Evolutionary conservation across 176 grass and related monocot species (phyloP).

Genomic region (Leersia perrieri): DNA sequence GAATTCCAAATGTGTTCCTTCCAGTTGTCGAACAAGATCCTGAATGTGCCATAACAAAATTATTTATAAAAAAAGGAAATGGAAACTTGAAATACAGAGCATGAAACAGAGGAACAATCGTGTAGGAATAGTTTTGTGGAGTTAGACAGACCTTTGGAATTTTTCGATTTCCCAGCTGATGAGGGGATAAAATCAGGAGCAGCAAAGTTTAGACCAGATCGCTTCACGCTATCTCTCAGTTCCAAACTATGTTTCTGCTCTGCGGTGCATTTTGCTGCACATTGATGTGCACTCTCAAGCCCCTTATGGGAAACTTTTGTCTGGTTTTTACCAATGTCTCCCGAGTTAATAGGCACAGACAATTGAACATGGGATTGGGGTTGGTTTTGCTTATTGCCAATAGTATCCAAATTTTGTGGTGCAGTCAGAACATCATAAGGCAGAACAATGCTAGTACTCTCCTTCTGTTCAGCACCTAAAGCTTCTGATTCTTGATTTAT

Average conservation of each 20-base stretch:
- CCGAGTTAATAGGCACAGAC: constrained; percentile 14
- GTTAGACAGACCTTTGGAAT: constrained; percentile 19
- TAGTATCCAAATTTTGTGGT: constrained; percentile 6
- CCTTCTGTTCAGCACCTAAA: background rate
- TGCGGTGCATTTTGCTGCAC: background rate
- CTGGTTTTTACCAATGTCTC: constrained; percentile 11
- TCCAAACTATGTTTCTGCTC: constrained; percentile 16
- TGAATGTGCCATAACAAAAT: constrained; percentile 22
- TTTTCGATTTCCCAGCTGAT: constrained; percentile 35
- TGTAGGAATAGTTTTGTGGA: constrained; percentile 16
- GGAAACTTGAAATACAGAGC: background rate
- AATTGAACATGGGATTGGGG: constrained; percentile 13
- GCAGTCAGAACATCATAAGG: background rate
- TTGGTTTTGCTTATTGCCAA: constrained; percentile 20
- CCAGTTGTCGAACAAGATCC: constrained; percentile 31
- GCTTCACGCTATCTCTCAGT: constrained; percentile 21
- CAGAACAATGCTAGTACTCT: background rate
- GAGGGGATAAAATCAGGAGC: constrained; percentile 45
- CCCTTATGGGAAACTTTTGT: constrained; percentile 11
- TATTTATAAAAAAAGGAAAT: background rate
- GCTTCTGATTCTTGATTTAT: constrained; percentile 19
- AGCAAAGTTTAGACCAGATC: constrained; percentile 37
- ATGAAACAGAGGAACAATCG: background rate
- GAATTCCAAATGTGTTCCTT: constrained; percentile 16
- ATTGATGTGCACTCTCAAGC: background rate